A percentile compares a stretch with the other conserved stretches of the same genome.
Conservation (phyloP, 2,329 filamentous ascomycete genomes). For the Sclerotinia minor region DNA sequence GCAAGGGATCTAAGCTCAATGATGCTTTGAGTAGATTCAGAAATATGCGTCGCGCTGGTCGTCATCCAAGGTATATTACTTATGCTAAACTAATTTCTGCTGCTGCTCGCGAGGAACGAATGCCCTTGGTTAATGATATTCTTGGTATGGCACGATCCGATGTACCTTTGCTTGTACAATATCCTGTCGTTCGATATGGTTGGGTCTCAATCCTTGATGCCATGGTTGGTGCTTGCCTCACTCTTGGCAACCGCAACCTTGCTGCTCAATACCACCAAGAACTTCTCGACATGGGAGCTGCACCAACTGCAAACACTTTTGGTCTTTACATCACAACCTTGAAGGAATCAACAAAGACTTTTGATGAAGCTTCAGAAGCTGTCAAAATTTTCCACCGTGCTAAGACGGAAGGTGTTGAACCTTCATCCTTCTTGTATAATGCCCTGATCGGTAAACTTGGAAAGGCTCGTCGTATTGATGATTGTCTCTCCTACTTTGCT, state of each 20-base stretch:
- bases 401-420: slow-evolving; percentile 89
- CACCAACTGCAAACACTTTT: slow-evolving; percentile 95
- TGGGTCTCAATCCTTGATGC: slow-evolving; percentile 96
- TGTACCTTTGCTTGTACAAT: slow-evolving; percentile 80
- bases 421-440: slow-evolving; percentile 96
- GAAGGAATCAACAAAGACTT: slow-evolving; percentile 95
- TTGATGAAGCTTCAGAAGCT: slow-evolving; percentile 94
- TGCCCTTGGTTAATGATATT: slow-evolving; percentile 81
- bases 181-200: slow-evolving; percentile 84
- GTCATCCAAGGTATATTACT: slow-evolving; percentile 92
- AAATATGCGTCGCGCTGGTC: slow-evolving; percentile 89
- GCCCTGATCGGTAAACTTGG: slow-evolving; percentile 97
- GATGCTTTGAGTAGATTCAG: slow-evolving; percentile 82
- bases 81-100: slow-evolving; percentile 94
- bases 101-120: slow-evolving; percentile 80
- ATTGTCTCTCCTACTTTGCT: slow-evolving; percentile 96
- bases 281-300: slow-evolving; percentile 82
- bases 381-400: slow-evolving; percentile 97
- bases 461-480: slow-evolving; percentile 95
- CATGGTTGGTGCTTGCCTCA: slow-evolving; percentile 91
- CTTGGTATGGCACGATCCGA: slow-evolving; percentile 86
- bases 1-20: slow-evolving; percentile 68
- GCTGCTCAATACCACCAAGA: slow-evolving; percentile 91
- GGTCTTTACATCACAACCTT: slow-evolving; percentile 99
- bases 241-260: slow-evolving; percentile 73